Percentiles rank a stretch among this genome's conserved stretches.
Evolutionary conservation across 1,284 basidiomycete species (phyloP).

Genomic region (Macrocystidia cucumis): DNA sequence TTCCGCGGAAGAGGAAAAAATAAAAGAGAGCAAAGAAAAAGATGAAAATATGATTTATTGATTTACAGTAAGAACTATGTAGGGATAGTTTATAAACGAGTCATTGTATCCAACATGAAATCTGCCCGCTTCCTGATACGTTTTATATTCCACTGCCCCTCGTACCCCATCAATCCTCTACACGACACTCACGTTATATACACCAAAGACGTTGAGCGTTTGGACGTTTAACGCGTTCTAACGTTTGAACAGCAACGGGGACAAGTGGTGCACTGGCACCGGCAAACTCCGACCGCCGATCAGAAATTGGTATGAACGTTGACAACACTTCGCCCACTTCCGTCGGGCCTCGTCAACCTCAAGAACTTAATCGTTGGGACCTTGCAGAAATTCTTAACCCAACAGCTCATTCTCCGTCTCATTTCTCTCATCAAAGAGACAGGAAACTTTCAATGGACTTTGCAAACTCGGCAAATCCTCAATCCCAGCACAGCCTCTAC

Average conservation of each 20-base stretch:
- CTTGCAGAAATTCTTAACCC: constrained; percentile 41
- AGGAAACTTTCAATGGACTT: constrained; percentile 55
- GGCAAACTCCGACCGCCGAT: constrained; percentile 45
- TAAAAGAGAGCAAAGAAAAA: no score
- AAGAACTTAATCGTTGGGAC: constrained; percentile 27
- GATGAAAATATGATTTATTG: no score
- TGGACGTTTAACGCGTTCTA: not conserved
- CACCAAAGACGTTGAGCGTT: no score
- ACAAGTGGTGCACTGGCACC: constrained; percentile 12
- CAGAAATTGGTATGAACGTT: constrained; percentile 30
- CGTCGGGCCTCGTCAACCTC: constrained; percentile 18
- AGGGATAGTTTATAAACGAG: no score
- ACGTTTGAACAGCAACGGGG: constrained; percentile 1
- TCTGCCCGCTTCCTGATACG: no score
- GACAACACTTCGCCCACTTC: constrained; percentile 17
- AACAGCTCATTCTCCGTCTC: constrained; percentile 12
- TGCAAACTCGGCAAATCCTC: constrained; percentile 23
- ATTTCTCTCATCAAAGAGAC: constrained; percentile 20
- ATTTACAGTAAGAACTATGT: no score
- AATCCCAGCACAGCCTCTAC: constrained; percentile 39
- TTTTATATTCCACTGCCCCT: no score
- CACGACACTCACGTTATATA: no score
- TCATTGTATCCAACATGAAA: no score
- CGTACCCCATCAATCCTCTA: no score
- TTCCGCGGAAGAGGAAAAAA: no score